These are phyloP conservation scores for Mimosa pudica DNA, from an alignment of 306 rosid genomes.

Conservation along the genomic window DNA sequence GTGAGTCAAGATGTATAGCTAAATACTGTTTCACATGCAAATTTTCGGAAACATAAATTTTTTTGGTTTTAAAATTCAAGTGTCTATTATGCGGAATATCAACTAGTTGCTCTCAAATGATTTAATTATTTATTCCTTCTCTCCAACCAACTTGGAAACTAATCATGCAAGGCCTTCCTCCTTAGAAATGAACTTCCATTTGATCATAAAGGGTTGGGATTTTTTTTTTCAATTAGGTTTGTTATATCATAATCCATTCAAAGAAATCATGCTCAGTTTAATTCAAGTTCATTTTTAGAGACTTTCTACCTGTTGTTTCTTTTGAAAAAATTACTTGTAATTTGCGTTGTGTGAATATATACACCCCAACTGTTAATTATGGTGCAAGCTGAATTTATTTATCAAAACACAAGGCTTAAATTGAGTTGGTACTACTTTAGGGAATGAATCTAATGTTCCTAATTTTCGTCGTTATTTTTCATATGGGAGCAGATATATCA, in stretches of 20 bases:
- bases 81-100: conserved; percentile 1
- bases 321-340: not conserved
- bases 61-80: not conserved
- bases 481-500: conserved; percentile 69
- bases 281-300: not conserved
- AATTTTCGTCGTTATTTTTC: not conserved
- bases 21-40: conserved; percentile 5
- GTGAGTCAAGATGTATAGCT: conserved; percentile 47
- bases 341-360: not conserved
- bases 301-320: not conserved
- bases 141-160: not conserved
- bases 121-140: not conserved
- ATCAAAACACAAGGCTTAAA: not conserved
- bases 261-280: not conserved
- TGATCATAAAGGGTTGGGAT: not conserved
- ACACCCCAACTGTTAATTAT: not conserved
- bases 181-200: not conserved
- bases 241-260: not conserved
- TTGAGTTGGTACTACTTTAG: conserved; percentile 1
- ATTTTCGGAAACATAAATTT: not conserved
- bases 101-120: not conserved
- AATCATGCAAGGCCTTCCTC: not conserved
- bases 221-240: not conserved
- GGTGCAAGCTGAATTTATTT: not conserved
- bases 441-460: not conserved